Evolutionary conservation across 78 protist genomes (phyloP).

Genomic region (Monocercomonoides exilis): DNA sequence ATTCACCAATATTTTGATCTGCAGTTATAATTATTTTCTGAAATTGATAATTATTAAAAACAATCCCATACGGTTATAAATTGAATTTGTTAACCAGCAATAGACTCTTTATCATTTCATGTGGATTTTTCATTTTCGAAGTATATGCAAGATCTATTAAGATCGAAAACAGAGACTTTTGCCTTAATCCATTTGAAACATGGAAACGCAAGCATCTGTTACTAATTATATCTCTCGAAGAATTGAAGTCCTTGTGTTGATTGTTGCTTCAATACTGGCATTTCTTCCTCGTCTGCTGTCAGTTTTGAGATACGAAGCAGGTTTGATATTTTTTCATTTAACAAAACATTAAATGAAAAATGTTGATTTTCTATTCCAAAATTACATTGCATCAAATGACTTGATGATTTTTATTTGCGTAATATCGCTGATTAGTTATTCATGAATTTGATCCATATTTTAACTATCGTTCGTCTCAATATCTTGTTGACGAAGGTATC

Average conservation of each 20-base stretch:
- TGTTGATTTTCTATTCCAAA: neutral
- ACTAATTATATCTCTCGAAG: no score
- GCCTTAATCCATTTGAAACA: no score
- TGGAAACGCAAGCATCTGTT: no score
- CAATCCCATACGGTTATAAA: neutral
- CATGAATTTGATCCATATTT: slow-evolving; percentile 67
- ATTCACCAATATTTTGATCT: neutral
- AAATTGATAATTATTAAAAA: neutral
- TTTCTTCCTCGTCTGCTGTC: slow-evolving; percentile 76
- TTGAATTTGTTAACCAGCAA: neutral
- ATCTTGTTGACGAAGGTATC: slow-evolving; percentile 77
- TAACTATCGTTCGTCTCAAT: slow-evolving; percentile 77
- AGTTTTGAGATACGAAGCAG: slow-evolving; percentile 79
- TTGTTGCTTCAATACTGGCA: slow-evolving; percentile 46
- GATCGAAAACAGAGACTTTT: no score
- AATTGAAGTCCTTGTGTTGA: no score
- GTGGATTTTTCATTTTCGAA: neutral
- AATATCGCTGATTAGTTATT: slow-evolving; percentile 16
- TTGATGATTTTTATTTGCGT: neutral
- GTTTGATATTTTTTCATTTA: neutral
- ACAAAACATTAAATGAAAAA: neutral
- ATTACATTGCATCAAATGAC: neutral
- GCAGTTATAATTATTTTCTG: neutral
- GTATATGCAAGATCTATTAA: no score
- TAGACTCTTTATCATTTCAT: neutral